Conservation (phyloP, 495 filamentous ascomycete species). For the Aspergillus bertholletiae region DNA sequence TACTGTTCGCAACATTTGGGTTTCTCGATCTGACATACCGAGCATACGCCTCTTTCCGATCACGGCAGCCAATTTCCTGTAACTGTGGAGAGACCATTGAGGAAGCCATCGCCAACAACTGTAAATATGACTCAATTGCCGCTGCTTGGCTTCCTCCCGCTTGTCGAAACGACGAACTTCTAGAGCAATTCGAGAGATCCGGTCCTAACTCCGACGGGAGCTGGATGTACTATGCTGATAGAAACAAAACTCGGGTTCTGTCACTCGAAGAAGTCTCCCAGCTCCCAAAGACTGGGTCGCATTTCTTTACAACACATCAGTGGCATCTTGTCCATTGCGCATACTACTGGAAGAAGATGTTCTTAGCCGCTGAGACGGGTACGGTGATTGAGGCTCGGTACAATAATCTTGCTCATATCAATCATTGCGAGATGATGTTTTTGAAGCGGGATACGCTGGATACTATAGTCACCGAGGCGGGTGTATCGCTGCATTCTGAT, state of each 20-base stretch:
- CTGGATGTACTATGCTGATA: constrained; percentile 2
- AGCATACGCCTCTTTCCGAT: background rate
- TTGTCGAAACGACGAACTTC: constrained; percentile 2
- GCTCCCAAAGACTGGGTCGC: background rate
- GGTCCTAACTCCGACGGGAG: constrained; percentile 3
- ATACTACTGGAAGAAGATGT: constrained; percentile 8
- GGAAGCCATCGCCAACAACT: background rate
- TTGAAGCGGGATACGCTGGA: constrained; percentile 4
- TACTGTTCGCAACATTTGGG: background rate
- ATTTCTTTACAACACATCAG: constrained; percentile 1
- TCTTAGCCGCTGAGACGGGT: background rate
- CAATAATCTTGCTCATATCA: background rate
- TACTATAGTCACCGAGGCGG: constrained; percentile 4
- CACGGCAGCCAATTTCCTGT: background rate
- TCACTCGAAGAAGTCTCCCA: background rate
- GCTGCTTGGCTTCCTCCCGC: constrained; percentile 4
- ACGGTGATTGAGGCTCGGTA: background rate
- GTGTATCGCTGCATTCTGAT: constrained; percentile 7
- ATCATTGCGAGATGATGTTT: constrained; percentile 5
- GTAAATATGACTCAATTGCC: background rate
- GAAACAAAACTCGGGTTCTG: background rate
- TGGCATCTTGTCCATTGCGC: constrained; percentile 4
- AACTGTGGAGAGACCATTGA: constrained; percentile 1
- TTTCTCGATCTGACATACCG: background rate
- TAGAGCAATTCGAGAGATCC: background rate